Evolutionary conservation across 495 filamentous ascomycete genomes (phyloP).

Genomic region (Rhizodiscina lignyota): DNA sequence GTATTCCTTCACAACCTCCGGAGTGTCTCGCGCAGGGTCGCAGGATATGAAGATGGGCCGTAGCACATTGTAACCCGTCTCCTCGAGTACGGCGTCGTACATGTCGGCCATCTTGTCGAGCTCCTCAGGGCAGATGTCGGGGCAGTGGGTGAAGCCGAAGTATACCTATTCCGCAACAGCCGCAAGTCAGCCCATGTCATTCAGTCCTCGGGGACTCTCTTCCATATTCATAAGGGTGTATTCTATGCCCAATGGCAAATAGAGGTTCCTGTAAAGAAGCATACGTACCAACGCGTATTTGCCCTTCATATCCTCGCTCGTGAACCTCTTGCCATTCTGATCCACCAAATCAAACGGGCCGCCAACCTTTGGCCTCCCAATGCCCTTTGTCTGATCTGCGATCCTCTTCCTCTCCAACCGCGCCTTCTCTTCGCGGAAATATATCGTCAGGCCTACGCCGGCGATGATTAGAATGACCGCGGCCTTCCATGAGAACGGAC

Average conservation of each 20-base stretch:
- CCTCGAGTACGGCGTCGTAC: constrained; percentile 59
- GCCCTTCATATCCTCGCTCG: constrained; percentile 65
- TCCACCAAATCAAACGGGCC: constrained; percentile 71
- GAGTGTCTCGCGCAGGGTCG: constrained; percentile 81
- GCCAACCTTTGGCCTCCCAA: constrained; percentile 84
- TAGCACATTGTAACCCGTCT: constrained; percentile 32
- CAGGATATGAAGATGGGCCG: constrained; percentile 85
- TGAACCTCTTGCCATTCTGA: constrained; percentile 60
- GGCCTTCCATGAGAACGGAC: constrained; percentile 66
- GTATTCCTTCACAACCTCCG: constrained; percentile 68
- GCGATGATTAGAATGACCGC: constrained; percentile 71
- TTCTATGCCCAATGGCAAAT: background rate
- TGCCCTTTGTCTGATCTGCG: constrained; percentile 80
- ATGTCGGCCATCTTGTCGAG: constrained; percentile 95
- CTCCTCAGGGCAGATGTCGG: constrained; percentile 97
- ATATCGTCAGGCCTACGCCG: constrained; percentile 60
- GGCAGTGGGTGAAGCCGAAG: constrained; percentile 96
- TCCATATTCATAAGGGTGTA: background rate
- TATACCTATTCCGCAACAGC: constrained; percentile 43
- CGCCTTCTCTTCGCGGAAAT: constrained; percentile 82
- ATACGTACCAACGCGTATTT: constrained; percentile 50
- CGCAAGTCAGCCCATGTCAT: background rate
- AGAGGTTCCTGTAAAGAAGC: background rate
- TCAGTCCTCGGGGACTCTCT: too few species aligned
- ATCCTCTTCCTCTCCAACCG: constrained; percentile 73